Evolutionary conservation across 331 rosid genomes (phyloP).

Genomic region (Telfairia occidentalis): DNA sequence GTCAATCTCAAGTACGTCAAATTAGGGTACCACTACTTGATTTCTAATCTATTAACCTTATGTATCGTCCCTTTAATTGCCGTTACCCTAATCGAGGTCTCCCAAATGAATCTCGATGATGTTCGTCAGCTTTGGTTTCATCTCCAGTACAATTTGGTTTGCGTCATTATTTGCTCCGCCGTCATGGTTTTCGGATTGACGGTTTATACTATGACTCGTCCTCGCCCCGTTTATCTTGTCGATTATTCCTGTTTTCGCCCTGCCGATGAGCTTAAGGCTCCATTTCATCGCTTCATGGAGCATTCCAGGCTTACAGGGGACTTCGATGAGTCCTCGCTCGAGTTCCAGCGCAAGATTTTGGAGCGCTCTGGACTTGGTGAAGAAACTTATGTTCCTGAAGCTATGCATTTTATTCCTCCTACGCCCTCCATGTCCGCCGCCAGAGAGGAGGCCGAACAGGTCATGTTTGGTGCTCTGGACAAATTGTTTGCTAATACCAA

Average conservation of each 20-base stretch:
- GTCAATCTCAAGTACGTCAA: conserved; percentile 19
- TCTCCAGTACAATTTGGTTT: conserved; percentile 15
- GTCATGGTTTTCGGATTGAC: conserved; percentile 16
- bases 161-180: conserved; percentile 7
- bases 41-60: conserved; percentile 9
- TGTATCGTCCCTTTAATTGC: conserved; percentile 11
- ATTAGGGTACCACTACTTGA: conserved; percentile 19
- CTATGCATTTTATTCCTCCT: conserved; percentile 17
- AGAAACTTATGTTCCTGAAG: conserved; percentile 14
- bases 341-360: conserved; percentile 19
- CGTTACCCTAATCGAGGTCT: conserved; percentile 14
- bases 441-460: conserved; percentile 18
- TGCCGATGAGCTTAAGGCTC: conserved; percentile 6
- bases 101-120: conserved; percentile 15
- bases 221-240: conserved; percentile 18
- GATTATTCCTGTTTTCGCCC: conserved; percentile 17
- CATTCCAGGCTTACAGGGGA: conserved; percentile 17
- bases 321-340: conserved; percentile 14
- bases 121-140: conserved; percentile 19
- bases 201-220: conserved; percentile 14
- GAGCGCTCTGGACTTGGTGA: conserved; percentile 18
- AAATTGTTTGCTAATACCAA: conserved; percentile 11
- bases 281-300: conserved; percentile 10
- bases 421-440: conserved; percentile 8
- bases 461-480: conserved; percentile 17